Conservation (phyloP, 768 basidiomycete species). For the Mycena polygramma region DNA sequence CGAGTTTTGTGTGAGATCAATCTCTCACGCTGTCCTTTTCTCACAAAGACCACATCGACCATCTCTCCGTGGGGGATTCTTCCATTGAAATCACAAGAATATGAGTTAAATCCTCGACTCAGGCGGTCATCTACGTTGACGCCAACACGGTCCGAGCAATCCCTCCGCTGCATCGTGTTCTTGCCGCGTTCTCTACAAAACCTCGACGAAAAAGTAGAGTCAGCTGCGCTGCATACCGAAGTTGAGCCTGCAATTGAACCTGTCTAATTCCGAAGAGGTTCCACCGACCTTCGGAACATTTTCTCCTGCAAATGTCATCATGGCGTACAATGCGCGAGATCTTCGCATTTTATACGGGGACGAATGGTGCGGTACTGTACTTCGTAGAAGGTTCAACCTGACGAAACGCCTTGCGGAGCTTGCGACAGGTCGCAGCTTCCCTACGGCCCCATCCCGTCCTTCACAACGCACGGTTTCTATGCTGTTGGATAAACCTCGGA, state of each 20-base stretch:
- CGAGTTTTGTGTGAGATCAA: too few relatives aligned
- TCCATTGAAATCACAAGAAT: too few relatives aligned
- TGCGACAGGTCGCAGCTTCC: conserved; percentile 27
- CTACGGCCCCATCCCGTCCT: conserved; percentile 27
- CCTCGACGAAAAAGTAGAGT: conserved; percentile 24
- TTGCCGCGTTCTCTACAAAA: too few relatives aligned
- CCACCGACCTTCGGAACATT: conserved; percentile 33
- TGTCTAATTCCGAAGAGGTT: conserved; percentile 35
- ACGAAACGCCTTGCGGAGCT: conserved; percentile 29
- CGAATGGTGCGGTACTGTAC: conserved; percentile 16
- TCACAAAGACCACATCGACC: too few relatives aligned
- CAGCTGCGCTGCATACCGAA: conserved; percentile 34
- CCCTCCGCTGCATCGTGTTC: too few relatives aligned
- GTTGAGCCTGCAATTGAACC: conserved; percentile 40
- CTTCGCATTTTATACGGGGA: conserved; percentile 35
- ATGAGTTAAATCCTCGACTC: too few relatives aligned
- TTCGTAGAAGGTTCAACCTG: conserved; percentile 21
- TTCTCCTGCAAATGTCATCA: conserved; percentile 24
- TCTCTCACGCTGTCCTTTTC: too few relatives aligned
- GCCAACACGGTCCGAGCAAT: too few relatives aligned
- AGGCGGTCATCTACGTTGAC: too few relatives aligned
- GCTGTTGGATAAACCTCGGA: conserved; percentile 36
- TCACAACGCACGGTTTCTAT: conserved; percentile 29
- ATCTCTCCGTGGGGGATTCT: too few relatives aligned
- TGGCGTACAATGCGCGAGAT: conserved; percentile 29